These are phyloP conservation scores for Stevia rebaudiana DNA, from an alignment of 140 eudicot species.

Conservation along the genomic window DNA sequence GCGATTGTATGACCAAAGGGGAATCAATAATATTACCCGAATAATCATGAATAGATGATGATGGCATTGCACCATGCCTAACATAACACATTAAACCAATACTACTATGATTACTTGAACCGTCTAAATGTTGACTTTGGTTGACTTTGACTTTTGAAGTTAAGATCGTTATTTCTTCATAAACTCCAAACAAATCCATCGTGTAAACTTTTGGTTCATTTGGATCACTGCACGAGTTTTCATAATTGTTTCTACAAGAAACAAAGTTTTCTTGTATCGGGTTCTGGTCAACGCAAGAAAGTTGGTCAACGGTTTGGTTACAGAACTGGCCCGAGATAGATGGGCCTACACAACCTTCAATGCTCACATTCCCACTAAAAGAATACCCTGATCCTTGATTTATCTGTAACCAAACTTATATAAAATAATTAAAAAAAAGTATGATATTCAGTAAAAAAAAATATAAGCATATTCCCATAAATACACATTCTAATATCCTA, in stretches of 20 bases:
- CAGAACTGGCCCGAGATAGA: constrained; percentile 34
- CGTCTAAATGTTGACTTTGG: constrained; percentile 20
- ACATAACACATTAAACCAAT: constrained; percentile 38
- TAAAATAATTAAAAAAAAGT: not conserved
- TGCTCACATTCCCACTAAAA: constrained; percentile 29
- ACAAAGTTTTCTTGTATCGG: constrained; percentile 9
- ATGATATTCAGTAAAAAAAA: not conserved
- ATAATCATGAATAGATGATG: constrained; percentile 31
- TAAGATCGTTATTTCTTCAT: constrained; percentile 35
- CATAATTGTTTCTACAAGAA: constrained; percentile 27
- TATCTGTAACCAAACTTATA: constrained; percentile 30
- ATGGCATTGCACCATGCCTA: constrained; percentile 42
- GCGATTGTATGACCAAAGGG: constrained; percentile 34
- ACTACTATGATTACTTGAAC: constrained; percentile 8
- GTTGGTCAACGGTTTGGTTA: constrained; percentile 31
- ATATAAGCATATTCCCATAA: not conserved
- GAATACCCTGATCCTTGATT: constrained; percentile 43
- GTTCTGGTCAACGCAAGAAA: constrained; percentile 35
- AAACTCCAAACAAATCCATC: constrained; percentile 28
- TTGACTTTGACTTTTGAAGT: constrained; percentile 18
- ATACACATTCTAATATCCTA: too few relatives aligned
- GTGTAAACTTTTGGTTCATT: constrained; percentile 33
- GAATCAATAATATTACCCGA: constrained; percentile 27
- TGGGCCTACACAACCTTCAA: constrained; percentile 32
- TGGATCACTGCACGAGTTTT: constrained; percentile 22